Conservation (phyloP, 306 rosid species). For the Astragalus membranaceus region DNA sequence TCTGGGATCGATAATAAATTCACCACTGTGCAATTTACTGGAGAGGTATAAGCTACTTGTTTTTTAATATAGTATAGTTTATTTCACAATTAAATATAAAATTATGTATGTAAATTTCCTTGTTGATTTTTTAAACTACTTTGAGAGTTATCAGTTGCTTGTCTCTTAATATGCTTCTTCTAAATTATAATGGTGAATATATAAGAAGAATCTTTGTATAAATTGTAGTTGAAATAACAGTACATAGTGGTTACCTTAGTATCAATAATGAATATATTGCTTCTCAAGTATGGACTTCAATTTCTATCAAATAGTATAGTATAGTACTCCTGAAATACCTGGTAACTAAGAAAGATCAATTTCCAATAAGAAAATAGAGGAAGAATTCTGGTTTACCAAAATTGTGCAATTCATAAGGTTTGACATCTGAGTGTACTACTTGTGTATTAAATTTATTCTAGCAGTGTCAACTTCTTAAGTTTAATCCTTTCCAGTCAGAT, state of each 20-base stretch:
- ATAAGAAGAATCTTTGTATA: no score
- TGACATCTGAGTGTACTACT: not conserved
- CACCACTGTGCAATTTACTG: slow-evolving; percentile 97
- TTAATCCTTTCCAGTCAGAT: no score
- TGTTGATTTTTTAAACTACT: no score
- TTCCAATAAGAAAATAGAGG: slow-evolving; percentile 5
- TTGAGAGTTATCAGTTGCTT: no score
- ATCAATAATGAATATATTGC: no score
- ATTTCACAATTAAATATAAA: not conserved
- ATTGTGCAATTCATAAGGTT: not conserved
- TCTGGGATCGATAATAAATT: slow-evolving; percentile 98
- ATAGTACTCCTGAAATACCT: not conserved
- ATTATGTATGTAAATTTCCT: not conserved
- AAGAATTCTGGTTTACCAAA: not conserved
- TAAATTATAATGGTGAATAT: no score
- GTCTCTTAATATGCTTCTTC: no score
- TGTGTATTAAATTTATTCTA: slow-evolving; percentile 9
- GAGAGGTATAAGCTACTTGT: slow-evolving; percentile 61
- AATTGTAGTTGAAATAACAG: no score
- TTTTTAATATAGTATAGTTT: not conserved
- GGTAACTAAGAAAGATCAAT: not conserved
- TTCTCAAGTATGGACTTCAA: not conserved
- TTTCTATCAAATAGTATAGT: not conserved
- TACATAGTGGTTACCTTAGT: no score
- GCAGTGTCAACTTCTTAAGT: not conserved